A percentile compares a stretch with the other conserved stretches of the same genome.
Evolutionary conservation across 2,329 filamentous ascomycete genomes (phyloP).

Genomic region (Colletotrichum cereale): DNA sequence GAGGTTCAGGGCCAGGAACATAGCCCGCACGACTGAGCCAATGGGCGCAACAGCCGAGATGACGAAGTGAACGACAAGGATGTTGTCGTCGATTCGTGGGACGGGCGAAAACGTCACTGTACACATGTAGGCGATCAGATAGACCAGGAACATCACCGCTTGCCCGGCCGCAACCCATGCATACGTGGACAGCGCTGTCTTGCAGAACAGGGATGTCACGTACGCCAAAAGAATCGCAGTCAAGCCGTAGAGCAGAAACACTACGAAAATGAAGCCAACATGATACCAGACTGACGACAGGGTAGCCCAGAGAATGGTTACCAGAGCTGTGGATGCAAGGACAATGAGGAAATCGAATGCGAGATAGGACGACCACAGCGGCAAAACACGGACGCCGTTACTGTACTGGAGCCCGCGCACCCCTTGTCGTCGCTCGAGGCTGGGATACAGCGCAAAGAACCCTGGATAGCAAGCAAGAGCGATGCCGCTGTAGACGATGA

Average conservation of each 20-base stretch:
- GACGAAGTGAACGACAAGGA: conserved; percentile 80
- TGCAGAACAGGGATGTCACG: conserved; percentile 82
- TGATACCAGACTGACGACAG: conserved; percentile 79
- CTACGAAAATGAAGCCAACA: conserved; percentile 83
- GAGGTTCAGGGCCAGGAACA: conserved; percentile 84
- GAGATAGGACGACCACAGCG: conserved; percentile 87
- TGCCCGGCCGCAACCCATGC: conserved; percentile 85
- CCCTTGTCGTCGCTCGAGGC: conserved; percentile 82
- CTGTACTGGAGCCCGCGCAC: conserved; percentile 91
- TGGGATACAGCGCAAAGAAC: conserved; percentile 91
- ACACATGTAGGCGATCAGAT: conserved; percentile 78
- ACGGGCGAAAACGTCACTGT: conserved; percentile 74
- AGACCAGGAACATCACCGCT: conserved; percentile 77
- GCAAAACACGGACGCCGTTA: conserved; percentile 85
- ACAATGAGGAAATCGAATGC: conserved; percentile 84
- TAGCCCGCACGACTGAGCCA: conserved; percentile 77
- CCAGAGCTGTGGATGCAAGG: conserved; percentile 73
- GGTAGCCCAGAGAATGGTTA: conserved; percentile 76
- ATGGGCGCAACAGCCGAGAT: conserved; percentile 82
- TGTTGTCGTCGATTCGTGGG: conserved; percentile 73
- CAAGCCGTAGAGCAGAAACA: conserved; percentile 74
- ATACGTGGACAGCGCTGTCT: conserved; percentile 85
- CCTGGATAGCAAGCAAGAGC: conserved; percentile 84
- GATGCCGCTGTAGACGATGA: conserved; percentile 85
- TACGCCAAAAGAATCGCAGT: conserved; percentile 83